Evolutionary conservation across 1,139 yeast species (phyloP).

Genomic region (Cylindricascospora bacillispora): DNA sequence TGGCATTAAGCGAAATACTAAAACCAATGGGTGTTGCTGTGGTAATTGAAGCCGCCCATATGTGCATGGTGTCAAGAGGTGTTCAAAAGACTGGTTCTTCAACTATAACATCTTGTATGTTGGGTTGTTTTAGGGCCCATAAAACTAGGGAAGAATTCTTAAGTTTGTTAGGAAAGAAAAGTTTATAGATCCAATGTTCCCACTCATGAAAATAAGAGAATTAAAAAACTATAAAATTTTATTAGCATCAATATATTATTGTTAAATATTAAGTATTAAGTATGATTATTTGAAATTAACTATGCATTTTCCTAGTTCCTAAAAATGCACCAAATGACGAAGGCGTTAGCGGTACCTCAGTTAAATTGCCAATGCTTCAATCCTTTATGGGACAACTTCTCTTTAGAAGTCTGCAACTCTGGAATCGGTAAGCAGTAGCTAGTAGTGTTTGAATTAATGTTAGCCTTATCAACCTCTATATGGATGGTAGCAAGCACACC

Average conservation of each 20-base stretch:
- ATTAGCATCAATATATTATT: too few relatives aligned
- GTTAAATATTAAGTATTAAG: too few relatives aligned
- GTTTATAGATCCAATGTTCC: conserved; percentile 9
- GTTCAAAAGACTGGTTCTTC: conserved; percentile 90
- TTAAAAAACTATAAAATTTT: too few relatives aligned
- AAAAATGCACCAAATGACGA: too few relatives aligned
- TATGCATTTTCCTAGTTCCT: too few relatives aligned
- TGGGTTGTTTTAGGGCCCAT: conserved; percentile 90
- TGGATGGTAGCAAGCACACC: conserved; percentile 59
- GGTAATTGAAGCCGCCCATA: conserved; percentile 93
- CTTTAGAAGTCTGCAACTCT: conserved; percentile 26
- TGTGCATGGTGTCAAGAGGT: conserved; percentile 99
- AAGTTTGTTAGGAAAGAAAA: conserved; percentile 54
- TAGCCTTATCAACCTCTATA: conserved; percentile 51
- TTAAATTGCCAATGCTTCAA: conserved; percentile 13
- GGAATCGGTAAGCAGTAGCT: conserved; percentile 67
- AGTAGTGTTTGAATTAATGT: conserved; percentile 41
- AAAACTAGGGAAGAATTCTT: conserved; percentile 94
- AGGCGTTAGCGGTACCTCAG: too few relatives aligned
- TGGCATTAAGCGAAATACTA: conserved; percentile 82
- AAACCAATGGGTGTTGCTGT: conserved; percentile 97
- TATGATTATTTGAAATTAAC: too few relatives aligned
- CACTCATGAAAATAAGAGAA: too few relatives aligned
- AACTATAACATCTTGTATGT: conserved; percentile 93
- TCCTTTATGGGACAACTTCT: conserved; percentile 12